phyloP scores from a whole-genome alignment of 2,329 filamentous ascomycete genomes.

The Metarhizium album region DNA sequence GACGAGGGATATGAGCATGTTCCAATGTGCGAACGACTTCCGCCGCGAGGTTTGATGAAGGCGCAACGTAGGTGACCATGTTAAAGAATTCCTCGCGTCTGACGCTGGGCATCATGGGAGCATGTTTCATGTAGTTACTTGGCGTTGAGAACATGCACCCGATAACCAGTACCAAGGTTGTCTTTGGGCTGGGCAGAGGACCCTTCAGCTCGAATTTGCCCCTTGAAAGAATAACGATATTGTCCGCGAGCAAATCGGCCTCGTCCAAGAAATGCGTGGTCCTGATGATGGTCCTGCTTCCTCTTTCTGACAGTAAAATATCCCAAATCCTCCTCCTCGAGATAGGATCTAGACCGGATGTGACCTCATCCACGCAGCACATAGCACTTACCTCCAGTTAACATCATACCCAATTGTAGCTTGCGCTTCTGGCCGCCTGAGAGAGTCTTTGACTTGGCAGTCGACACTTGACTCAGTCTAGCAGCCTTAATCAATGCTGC shows the following conservation, averaged over 20 bases:
- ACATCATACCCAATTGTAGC: slow-evolving; percentile 88
- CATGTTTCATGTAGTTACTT: slow-evolving; percentile 26
- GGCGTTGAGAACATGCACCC: slow-evolving; percentile 55
- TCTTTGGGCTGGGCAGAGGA: slow-evolving; percentile 82
- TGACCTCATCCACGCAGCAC: slow-evolving; percentile 87
- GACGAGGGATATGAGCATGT: slow-evolving; percentile 61
- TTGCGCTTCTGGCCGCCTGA: slow-evolving; percentile 91
- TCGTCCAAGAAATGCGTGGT: slow-evolving; percentile 94
- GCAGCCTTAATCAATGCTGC: slow-evolving; percentile 55
- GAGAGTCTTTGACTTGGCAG: slow-evolving; percentile 62
- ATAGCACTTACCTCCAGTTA: slow-evolving; percentile 80
- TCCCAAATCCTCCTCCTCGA: slow-evolving; percentile 89
- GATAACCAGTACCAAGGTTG: slow-evolving; percentile 70
- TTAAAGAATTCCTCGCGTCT: slow-evolving; percentile 53
- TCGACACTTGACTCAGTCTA: slow-evolving; percentile 64
- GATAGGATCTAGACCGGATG: slow-evolving; percentile 76
- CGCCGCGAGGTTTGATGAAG: slow-evolving; percentile 59
- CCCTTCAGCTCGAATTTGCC: slow-evolving; percentile 71
- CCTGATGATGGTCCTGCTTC: slow-evolving; percentile 69
- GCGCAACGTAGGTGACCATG: slow-evolving; percentile 60
- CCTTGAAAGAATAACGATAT: slow-evolving; percentile 80
- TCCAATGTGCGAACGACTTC: slow-evolving; percentile 56
- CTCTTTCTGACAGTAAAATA: slow-evolving; percentile 76
- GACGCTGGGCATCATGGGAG: slow-evolving; percentile 44
- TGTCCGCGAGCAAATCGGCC: slow-evolving; percentile 78